phyloP scores from a whole-genome alignment of 2,329 filamentous ascomycete species.

The Ilyonectria destructans region DNA sequence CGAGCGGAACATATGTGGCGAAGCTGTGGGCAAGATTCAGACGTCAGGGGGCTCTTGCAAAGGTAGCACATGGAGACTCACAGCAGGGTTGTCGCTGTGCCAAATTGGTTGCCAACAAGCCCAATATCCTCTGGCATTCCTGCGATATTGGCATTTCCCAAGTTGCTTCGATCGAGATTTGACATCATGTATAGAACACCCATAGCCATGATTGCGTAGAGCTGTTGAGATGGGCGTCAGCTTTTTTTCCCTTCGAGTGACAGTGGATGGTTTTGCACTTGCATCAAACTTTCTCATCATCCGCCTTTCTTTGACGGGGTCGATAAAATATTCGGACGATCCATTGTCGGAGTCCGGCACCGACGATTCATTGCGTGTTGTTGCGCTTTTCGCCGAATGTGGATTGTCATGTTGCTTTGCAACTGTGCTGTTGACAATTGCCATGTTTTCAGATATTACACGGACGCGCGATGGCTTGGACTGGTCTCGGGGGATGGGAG shows the following conservation, averaged over 20 bases:
- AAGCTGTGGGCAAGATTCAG: no score
- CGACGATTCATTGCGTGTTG: background rate
- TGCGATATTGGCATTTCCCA: no score
- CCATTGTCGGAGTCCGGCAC: slow-evolving; percentile 32
- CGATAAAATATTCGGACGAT: slow-evolving; percentile 26
- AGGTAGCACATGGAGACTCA: no score
- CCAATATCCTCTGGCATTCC: no score
- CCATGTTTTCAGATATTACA: background rate
- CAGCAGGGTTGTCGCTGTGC: no score
- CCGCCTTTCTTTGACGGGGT: slow-evolving; percentile 34
- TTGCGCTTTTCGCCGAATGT: background rate
- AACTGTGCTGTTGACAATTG: background rate
- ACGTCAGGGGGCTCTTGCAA: no score
- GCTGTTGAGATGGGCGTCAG: no score
- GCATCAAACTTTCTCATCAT: slow-evolving; percentile 50
- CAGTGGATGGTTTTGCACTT: slow-evolving; percentile 5
- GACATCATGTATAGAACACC: no score
- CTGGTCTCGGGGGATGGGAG: background rate
- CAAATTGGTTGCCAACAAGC: no score
- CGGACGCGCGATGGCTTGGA: background rate
- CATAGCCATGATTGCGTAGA: no score
- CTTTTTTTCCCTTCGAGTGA: background rate
- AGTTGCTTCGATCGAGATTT: no score
- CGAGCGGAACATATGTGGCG: no score
- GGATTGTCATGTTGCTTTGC: slow-evolving; percentile 1